Conservation (phyloP, 108 stramenopile species). For the Fragilariopsis cylindrus region DNA sequence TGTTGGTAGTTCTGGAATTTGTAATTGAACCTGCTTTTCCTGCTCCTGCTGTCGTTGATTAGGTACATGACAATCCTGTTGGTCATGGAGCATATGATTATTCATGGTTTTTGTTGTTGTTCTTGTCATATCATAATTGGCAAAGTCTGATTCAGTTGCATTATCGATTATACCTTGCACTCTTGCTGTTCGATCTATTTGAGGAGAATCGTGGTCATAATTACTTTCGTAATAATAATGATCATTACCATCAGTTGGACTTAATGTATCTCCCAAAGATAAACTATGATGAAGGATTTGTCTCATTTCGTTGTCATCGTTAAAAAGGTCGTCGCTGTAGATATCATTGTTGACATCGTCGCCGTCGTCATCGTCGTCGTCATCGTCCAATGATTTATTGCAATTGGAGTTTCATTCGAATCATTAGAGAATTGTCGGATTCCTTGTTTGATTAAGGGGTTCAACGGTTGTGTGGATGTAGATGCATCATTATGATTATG, state of each 20-base stretch:
- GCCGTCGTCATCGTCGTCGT: background rate
- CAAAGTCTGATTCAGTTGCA: background rate
- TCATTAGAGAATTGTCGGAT: background rate
- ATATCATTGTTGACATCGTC: background rate
- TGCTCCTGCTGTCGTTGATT: background rate
- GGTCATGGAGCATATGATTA: background rate
- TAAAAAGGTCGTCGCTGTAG: background rate
- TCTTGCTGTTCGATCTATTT: background rate
- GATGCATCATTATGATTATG: background rate
- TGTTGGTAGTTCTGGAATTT: no score
- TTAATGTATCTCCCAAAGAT: slow-evolving; percentile 9
- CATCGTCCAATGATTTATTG: background rate
- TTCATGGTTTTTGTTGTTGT: background rate
- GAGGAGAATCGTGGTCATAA: background rate
- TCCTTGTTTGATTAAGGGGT: background rate
- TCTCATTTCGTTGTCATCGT: background rate
- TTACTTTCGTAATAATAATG: background rate
- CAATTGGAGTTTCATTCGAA: slow-evolving; percentile 8
- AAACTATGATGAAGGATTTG: background rate
- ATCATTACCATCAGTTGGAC: slow-evolving; percentile 1
- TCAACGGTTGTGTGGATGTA: background rate
- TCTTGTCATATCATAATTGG: background rate
- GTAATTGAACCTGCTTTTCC: background rate
- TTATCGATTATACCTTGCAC: background rate
- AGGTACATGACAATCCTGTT: background rate